Evolutionary conservation across 2,329 filamentous ascomycete species (phyloP), one percentile per base, ranked within the genome.

Genomic region (Penicillium sclerotigenum): DNA sequence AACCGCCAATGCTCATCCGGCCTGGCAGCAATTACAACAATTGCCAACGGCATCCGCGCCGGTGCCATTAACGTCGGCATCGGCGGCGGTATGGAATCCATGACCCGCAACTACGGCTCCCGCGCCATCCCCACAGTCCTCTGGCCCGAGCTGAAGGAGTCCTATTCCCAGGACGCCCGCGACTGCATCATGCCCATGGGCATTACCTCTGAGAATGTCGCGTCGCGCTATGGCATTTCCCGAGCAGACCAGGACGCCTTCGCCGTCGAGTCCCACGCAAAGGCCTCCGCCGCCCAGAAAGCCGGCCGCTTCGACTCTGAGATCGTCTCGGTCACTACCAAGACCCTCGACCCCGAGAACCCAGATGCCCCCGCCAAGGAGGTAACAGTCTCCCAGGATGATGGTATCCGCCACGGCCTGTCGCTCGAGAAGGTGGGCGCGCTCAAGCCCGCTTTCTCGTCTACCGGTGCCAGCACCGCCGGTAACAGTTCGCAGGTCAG

Each of bases 151-250:
- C 77, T 96, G 58, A 83, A 79, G 65, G 82, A 87, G 1, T 86
- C 82, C 4, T 74, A 77, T 1, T 81, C 83, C 10, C 81, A 87
- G 67, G 87, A 95, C 60, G 89, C 89, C 4, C 78, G 83, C 40
- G 92, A 96, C 71, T 96, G 92, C 72, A 85, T 97, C 71, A 95
- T 96, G 92, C 85, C 87, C 64, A 97, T 97, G 92, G 92, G 92
- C 0, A 75, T 93, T 56, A 97, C 92, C 13, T 87, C 86, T 5
- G 92, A 97, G 79, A 96, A 96, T 66, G 91, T 97, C 0, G 90
- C 92, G 0, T 77, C 80, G 65, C 78, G 91, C 45, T 95, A 96
- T 69, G 83, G 83, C 10, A 84, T 97, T 24, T 82, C 77, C 5
- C 78, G 92, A 24, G 81, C 79, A 2, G 91, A 95, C 59, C 91